These are phyloP conservation scores for Pugionium cornutum DNA, from an alignment of 345 rosid species.

Conservation along the genomic window DNA sequence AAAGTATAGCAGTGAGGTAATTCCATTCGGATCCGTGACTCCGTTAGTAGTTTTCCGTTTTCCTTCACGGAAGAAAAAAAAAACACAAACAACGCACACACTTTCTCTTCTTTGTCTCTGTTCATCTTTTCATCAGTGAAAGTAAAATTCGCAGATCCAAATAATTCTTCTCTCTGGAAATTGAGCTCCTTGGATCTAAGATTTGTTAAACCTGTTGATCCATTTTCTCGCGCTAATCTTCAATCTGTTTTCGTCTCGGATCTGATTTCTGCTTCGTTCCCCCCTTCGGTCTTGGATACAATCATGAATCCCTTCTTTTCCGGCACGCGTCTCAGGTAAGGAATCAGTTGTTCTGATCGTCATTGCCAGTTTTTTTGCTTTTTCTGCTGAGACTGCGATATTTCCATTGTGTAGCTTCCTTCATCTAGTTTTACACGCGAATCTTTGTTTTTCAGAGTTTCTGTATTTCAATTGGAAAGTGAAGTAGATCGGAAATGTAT, in stretches of 20 bases:
- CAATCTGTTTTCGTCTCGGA: conserved; percentile 10
- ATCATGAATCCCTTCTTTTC: conserved; percentile 96
- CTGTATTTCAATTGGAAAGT: neutral
- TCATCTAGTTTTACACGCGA: conserved; percentile 14
- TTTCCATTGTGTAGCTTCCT: conserved; percentile 21
- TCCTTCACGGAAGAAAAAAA: conserved; percentile 1
- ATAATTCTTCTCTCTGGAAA: conserved; percentile 9
- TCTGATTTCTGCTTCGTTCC: conserved; percentile 26
- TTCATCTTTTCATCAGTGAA: conserved; percentile 34
- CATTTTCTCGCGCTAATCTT: conserved; percentile 1
- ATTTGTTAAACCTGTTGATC: neutral
- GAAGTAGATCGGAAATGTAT: conserved; percentile 13
- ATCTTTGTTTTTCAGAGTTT: neutral
- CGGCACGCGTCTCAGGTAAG: conserved; percentile 93
- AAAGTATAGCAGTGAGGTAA: too few species aligned
- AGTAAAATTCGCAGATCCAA: conserved; percentile 28
- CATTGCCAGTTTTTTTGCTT: neutral
- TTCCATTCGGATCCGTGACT: conserved; percentile 4
- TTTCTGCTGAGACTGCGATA: neutral
- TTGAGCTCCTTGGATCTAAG: conserved; percentile 26
- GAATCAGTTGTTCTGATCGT: conserved; percentile 20
- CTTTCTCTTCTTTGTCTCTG: neutral
- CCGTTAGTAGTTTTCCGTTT: conserved; percentile 31
- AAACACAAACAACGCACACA: neutral
- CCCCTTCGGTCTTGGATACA: conserved; percentile 42